These are phyloP conservation scores for Juncus effusus DNA, from an alignment of 176 grass and related monocot genomes.

Conservation along the genomic window DNA sequence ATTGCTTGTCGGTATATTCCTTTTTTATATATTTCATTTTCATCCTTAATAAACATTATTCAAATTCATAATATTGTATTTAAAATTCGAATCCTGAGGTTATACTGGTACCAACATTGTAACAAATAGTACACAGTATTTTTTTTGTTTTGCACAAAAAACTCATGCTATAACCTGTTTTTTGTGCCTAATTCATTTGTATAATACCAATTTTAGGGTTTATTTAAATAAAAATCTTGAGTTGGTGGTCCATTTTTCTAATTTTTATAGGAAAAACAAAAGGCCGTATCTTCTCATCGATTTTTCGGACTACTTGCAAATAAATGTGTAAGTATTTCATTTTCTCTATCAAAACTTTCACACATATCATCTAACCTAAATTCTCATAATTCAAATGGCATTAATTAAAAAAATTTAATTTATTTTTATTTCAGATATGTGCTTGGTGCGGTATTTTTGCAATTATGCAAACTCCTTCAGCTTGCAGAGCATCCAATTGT, in stretches of 20 bases:
- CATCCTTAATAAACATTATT: background rate
- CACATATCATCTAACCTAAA: slow-evolving; percentile 20
- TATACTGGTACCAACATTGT: too few relatives aligned
- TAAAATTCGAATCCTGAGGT: too few relatives aligned
- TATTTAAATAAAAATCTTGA: background rate
- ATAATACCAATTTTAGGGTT: slow-evolving; percentile 11
- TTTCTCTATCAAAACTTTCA: slow-evolving; percentile 16
- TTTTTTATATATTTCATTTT: slow-evolving; percentile 7
- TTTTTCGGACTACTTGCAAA: slow-evolving; percentile 79
- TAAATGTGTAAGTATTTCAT: slow-evolving; percentile 71
- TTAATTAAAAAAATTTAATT: too few relatives aligned
- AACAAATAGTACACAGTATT: too few relatives aligned
- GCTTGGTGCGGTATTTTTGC: slow-evolving; percentile 83
- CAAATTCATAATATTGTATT: too few relatives aligned
- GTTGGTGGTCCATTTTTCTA: slow-evolving; percentile 14
- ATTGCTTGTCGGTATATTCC: slow-evolving; percentile 70
- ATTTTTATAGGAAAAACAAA: slow-evolving; percentile 66
- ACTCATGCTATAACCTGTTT: background rate
- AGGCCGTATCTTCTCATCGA: slow-evolving; percentile 90
- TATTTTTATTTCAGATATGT: slow-evolving; percentile 71
- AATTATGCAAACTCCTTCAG: slow-evolving; percentile 71
- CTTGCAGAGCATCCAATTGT: slow-evolving; percentile 70
- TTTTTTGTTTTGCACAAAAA: background rate
- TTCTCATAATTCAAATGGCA: slow-evolving; percentile 5
- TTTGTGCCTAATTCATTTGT: background rate